Percentiles rank a stretch among this genome's conserved stretches.
phyloP scores from a whole-genome alignment of 2,329 filamentous ascomycete genomes.

The Piedraia hortae region DNA sequence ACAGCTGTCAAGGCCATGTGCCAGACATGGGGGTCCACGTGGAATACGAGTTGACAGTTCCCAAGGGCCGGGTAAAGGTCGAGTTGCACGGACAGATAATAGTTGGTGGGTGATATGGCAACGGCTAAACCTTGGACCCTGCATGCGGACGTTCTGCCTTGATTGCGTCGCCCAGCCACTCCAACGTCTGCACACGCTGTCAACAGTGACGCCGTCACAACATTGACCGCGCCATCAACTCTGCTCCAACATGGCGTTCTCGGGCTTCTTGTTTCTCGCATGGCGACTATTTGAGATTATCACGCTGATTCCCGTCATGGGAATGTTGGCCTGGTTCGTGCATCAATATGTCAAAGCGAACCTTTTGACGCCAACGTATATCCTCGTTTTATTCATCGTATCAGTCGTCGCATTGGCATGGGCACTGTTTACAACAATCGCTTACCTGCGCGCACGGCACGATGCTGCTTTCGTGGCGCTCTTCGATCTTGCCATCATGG shows the following conservation, averaged over 20 bases:
- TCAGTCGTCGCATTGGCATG: conserved; percentile 32
- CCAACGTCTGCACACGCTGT: too few species aligned
- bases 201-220: too few species aligned
- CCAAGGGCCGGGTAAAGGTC: too few species aligned
- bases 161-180: too few species aligned
- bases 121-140: too few species aligned
- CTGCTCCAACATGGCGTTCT: conserved; percentile 16
- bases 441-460: conserved; percentile 29
- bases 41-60: too few species aligned
- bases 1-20: too few species aligned
- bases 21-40: too few species aligned
- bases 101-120: too few species aligned
- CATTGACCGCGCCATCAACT: too few species aligned
- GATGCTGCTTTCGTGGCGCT: conserved; percentile 32
- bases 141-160: too few species aligned
- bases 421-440: conserved; percentile 31
- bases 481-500: conserved; percentile 33
- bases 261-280: conserved; percentile 32
- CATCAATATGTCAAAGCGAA: conserved; percentile 28
- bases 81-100: too few species aligned
- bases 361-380: conserved; percentile 29
- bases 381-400: conserved; percentile 37
- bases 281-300: conserved; percentile 33
- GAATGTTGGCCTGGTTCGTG: conserved; percentile 37
- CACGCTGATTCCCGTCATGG: conserved; percentile 30